phyloP scores from a whole-genome alignment of 371 early-diverging fungal species.

The Globomyces sp. region DNA sequence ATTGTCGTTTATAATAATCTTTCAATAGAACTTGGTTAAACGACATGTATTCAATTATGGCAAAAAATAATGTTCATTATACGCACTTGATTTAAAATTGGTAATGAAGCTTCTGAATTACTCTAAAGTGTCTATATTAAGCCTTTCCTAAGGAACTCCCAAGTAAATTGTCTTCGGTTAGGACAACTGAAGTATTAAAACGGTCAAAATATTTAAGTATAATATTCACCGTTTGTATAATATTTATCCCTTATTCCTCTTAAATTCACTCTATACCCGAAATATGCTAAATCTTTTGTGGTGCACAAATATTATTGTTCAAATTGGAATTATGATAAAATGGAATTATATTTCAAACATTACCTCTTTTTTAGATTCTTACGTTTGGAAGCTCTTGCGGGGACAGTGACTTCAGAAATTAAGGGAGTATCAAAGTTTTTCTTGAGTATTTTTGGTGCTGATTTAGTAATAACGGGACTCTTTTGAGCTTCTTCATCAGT shows the following conservation, averaged over 20 bases:
- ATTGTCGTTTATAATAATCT: conserved; percentile 8
- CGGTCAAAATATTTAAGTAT: too few relatives aligned
- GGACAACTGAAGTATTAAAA: too few relatives aligned
- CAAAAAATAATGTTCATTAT: conserved; percentile 4
- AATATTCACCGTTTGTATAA: too few relatives aligned
- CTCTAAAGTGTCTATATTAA: too few relatives aligned
- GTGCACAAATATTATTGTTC: too few relatives aligned
- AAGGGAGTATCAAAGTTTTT: conserved; percentile 2
- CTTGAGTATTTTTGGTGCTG: conserved; percentile 16
- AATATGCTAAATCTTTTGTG: too few relatives aligned
- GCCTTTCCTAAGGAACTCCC: too few relatives aligned
- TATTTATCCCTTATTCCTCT: too few relatives aligned
- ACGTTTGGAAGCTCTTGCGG: not conserved
- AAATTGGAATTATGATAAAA: not conserved
- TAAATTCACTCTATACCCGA: too few relatives aligned
- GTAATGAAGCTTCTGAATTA: too few relatives aligned
- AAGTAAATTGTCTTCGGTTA: too few relatives aligned
- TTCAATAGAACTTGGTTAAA: conserved; percentile 9
- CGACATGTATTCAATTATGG: not conserved
- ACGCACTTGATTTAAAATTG: not conserved
- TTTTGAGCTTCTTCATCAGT: conserved; percentile 11
- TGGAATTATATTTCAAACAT: not conserved
- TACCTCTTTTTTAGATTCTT: not conserved
- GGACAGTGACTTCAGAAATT: not conserved
- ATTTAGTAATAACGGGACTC: not conserved